Evolutionary conservation across 1,139 yeast genomes (phyloP), one percentile per base, ranked within the genome.

Genomic region (Waltiozyma sp.): DNA sequence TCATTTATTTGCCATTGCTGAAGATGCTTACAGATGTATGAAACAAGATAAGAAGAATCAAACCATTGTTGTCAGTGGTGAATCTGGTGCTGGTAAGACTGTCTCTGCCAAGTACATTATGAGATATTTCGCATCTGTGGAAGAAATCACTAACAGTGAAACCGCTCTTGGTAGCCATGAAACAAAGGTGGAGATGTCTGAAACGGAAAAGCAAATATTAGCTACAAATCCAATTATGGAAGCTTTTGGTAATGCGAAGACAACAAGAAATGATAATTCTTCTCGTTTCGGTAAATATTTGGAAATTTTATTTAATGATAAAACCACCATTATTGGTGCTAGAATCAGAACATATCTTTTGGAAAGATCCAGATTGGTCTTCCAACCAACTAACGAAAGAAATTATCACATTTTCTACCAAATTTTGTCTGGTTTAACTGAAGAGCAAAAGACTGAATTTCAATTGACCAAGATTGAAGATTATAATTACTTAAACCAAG

Each of bases 211-310:
- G 59, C 96, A 86, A 65, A 93, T 91, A 45, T 72, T 91, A 58
- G 98, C 98, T 16, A 91, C 98, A 1, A 91, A 91, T 61, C 98
- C 98, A 6, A 91, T 91, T 54, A 88, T 91, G 93, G 98, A 91
- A 66, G 94, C 97, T 1, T 91, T 91, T 63, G 98, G 98, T 72
- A 91, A 91, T 61, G 97, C 98, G 14, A 91, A 91, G 63, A 91
- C 98, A 4, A 88, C 95, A 3, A 79, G 98, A 68, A 91, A 91
- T 61, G 97, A 91, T 64, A 91, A 91, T 64, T 91, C 97, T 37
- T 89, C 97, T 18, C 80, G 98, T 62, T 91, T 91, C 60, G 98
- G 98, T 60, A 91, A 91, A 63, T 91, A 91, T 60, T 72, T 91
- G 58, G 97, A 91, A 64, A 91, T 91, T 53, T 69, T 87, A 53